Evolutionary conservation across 2,329 filamentous ascomycete species (phyloP).

Genomic region (Monosporascus sp.): DNA sequence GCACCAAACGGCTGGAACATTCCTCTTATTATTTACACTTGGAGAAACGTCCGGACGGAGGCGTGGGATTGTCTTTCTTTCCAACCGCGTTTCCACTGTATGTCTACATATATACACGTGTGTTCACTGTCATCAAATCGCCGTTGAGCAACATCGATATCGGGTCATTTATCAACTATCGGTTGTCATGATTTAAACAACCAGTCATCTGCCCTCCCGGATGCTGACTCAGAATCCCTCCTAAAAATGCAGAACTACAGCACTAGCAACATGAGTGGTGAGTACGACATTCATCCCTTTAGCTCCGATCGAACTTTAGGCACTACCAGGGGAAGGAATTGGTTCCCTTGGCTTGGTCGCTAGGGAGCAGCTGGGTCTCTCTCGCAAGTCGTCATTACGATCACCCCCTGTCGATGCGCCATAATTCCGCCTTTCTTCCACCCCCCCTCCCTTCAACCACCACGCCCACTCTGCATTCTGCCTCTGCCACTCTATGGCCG

Average conservation of each 20-base stretch:
- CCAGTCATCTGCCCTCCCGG: background rate
- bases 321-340: background rate
- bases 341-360: background rate
- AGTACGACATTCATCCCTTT: conserved; percentile 1
- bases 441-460: background rate
- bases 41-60: no score
- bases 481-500: background rate
- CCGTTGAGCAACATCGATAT: no score
- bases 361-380: background rate
- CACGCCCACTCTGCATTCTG: no score
- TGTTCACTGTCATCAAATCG: no score
- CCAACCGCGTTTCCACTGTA: no score
- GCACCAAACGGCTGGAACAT: no score
- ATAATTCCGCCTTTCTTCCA: background rate
- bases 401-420: background rate
- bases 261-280: background rate
- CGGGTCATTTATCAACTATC: background rate
- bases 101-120: no score
- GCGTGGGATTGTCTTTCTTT: no score
- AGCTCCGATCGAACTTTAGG: background rate
- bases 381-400: background rate
- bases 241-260: background rate
- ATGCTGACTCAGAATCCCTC: background rate
- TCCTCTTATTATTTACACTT: no score
- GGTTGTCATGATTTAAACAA: background rate